Evolutionary conservation across 2,329 filamentous ascomycete genomes (phyloP).

Genomic region (Pseudogymnoascus sp.): DNA sequence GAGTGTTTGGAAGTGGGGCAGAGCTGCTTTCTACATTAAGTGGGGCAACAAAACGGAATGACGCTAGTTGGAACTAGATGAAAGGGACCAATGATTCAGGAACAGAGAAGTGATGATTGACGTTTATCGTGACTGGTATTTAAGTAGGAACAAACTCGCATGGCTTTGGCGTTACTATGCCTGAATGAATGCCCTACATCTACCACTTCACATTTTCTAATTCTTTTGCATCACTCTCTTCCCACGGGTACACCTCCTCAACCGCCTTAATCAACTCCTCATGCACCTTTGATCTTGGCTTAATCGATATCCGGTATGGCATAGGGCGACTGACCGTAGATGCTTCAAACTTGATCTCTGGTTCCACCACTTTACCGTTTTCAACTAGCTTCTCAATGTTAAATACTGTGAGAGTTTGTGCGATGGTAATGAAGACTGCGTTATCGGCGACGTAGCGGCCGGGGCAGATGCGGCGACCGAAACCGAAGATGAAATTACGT

Average conservation of each 20-base stretch:
- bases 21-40: background rate
- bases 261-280: slow-evolving; percentile 27
- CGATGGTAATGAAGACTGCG: slow-evolving; percentile 25
- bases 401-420: slow-evolving; percentile 39
- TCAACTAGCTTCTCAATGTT: slow-evolving; percentile 31
- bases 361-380: slow-evolving; percentile 31
- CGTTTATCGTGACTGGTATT: too few relatives aligned
- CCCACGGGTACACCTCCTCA: slow-evolving; percentile 32
- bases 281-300: slow-evolving; percentile 28
- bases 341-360: slow-evolving; percentile 24
- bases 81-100: background rate
- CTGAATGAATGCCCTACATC: background rate
- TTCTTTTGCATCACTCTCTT: slow-evolving; percentile 30
- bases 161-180: too few relatives aligned
- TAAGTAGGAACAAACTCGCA: too few relatives aligned
- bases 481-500: slow-evolving; percentile 10
- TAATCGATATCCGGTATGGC: slow-evolving; percentile 29
- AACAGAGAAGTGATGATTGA: background rate
- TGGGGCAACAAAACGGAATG: background rate
- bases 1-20: background rate
- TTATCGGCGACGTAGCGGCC: slow-evolving; percentile 12
- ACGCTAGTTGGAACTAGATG: background rate
- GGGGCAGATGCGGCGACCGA: slow-evolving; percentile 18
- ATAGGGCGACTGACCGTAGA: slow-evolving; percentile 33
- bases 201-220: slow-evolving; percentile 13